Evolutionary conservation across 441 rosid genomes (phyloP).

Genomic region (Adansonia rubrostipa): DNA sequence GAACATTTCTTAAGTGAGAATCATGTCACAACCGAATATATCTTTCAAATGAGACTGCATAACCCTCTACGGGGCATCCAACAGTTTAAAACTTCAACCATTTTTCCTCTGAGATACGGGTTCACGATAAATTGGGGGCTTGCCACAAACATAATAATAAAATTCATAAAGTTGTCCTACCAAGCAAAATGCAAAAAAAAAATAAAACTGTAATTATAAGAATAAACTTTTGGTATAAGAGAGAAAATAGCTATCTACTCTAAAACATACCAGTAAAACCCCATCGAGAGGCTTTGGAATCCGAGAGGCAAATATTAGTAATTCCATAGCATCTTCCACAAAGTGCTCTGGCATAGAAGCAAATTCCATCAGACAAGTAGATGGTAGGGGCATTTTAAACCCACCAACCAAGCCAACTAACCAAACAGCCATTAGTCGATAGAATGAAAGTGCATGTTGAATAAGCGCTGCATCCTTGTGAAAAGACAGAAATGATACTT

Average conservation of each 20-base stretch:
- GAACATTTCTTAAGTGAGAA: not conserved
- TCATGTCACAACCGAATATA: not conserved
- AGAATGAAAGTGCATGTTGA: constrained; percentile 85
- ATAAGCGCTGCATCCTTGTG: constrained; percentile 76
- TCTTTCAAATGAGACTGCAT: constrained; percentile 5
- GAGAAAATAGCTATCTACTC: constrained; percentile 16
- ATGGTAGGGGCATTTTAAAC: constrained; percentile 91
- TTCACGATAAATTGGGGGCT: constrained; percentile 84
- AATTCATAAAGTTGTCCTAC: constrained; percentile 98
- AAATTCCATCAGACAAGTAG: constrained; percentile 86
- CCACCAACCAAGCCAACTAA: constrained; percentile 93
- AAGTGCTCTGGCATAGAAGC: constrained; percentile 99
- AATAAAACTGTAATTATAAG: not conserved
- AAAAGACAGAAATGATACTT: constrained; percentile 4
- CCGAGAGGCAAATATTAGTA: constrained; percentile 88
- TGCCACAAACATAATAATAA: constrained; percentile 97
- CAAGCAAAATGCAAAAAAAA: constrained; percentile 30
- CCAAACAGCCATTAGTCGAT: constrained; percentile 88
- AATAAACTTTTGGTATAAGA: constrained; percentile 1
- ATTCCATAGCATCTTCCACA: constrained; percentile 97
- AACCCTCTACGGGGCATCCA: constrained; percentile 98
- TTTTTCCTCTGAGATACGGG: constrained; percentile 96
- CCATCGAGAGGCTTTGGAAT: constrained; percentile 94
- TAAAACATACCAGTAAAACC: constrained; percentile 56
- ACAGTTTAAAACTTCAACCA: constrained; percentile 98